Percentiles rank a stretch among this genome's conserved stretches.
Evolutionary conservation across 2,329 filamentous ascomycete genomes (phyloP).

Genomic region (Aspergillus neoniger): DNA sequence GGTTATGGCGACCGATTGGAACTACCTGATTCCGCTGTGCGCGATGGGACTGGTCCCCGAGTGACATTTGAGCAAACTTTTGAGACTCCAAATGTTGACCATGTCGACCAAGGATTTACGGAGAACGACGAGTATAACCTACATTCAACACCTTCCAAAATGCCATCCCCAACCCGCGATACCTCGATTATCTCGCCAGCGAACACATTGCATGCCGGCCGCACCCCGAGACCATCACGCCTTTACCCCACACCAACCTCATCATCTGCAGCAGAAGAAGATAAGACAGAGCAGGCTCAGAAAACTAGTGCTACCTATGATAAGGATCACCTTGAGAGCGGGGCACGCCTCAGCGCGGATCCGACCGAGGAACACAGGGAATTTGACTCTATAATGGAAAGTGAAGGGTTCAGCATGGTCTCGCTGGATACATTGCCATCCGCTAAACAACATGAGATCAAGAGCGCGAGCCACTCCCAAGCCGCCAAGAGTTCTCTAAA

Average conservation of each 20-base stretch:
- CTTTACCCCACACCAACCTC: constrained; percentile 45
- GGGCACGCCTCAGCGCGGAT: constrained; percentile 24
- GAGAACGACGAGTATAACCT: constrained; percentile 30
- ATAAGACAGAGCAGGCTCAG: constrained; percentile 27
- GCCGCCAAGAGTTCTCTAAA: constrained; percentile 29
- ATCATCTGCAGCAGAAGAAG: constrained; percentile 42
- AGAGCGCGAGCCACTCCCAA: constrained; percentile 29
- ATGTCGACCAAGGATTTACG: constrained; percentile 30
- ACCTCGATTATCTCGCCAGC: constrained; percentile 31
- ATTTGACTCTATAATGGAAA: constrained; percentile 59
- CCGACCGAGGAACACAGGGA: constrained; percentile 48
- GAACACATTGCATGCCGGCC: constrained; percentile 37
- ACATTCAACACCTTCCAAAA: constrained; percentile 38
- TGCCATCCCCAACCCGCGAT: constrained; percentile 34
- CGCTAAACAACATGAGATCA: constrained; percentile 45
- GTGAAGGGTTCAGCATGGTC: constrained; percentile 61
- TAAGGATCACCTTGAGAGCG: constrained; percentile 6
- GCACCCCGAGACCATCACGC: constrained; percentile 35
- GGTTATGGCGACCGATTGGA: constrained; percentile 18
- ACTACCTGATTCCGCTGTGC: constrained; percentile 10
- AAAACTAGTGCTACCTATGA: background rate
- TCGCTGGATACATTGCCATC: constrained; percentile 57
- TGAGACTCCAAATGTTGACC: constrained; percentile 33
- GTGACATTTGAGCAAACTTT: constrained; percentile 29
- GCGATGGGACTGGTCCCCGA: constrained; percentile 18